These are phyloP conservation scores for Pythium aquatile DNA, from an alignment of 352 stramenopile genomes.

Conservation along the genomic window DNA sequence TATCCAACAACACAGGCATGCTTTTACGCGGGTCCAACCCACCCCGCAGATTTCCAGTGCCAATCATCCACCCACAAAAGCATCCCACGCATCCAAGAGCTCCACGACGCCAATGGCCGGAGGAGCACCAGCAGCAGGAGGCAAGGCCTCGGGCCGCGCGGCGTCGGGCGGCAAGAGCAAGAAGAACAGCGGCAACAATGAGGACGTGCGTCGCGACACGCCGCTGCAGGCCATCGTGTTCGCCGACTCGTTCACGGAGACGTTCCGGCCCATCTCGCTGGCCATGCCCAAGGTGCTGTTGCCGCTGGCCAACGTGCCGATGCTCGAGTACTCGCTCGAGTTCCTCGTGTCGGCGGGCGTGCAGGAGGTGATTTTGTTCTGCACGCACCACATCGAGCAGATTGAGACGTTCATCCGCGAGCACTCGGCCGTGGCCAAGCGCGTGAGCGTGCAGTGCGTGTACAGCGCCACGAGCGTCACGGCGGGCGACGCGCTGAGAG, in stretches of 20 bases:
- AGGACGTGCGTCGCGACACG: conserved; percentile 88
- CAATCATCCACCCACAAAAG: conserved; percentile 7
- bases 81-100: too few relatives aligned
- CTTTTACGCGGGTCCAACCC: neutral
- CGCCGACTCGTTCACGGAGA: conserved; percentile 93
- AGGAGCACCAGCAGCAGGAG: neutral
- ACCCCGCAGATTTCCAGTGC: conserved; percentile 3
- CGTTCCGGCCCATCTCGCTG: conserved; percentile 92
- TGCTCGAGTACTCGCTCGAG: conserved; percentile 98
- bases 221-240: conserved; percentile 97
- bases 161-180: conserved; percentile 16
- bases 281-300: conserved; percentile 92
- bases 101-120: too few relatives aligned
- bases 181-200: conserved; percentile 22
- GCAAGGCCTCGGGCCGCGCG: neutral
- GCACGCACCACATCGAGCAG: conserved; percentile 78
- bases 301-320: conserved; percentile 94
- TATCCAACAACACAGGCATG: neutral
- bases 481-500: conserved; percentile 93
- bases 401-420: conserved; percentile 85
- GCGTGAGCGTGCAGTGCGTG: conserved; percentile 67
- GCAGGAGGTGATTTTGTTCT: conserved; percentile 96
- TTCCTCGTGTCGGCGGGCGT: conserved; percentile 94
- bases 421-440: conserved; percentile 52
- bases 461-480: conserved; percentile 85